Conservation (phyloP, 805 yeast species). For the Nakazawaea laoshanensis region DNA sequence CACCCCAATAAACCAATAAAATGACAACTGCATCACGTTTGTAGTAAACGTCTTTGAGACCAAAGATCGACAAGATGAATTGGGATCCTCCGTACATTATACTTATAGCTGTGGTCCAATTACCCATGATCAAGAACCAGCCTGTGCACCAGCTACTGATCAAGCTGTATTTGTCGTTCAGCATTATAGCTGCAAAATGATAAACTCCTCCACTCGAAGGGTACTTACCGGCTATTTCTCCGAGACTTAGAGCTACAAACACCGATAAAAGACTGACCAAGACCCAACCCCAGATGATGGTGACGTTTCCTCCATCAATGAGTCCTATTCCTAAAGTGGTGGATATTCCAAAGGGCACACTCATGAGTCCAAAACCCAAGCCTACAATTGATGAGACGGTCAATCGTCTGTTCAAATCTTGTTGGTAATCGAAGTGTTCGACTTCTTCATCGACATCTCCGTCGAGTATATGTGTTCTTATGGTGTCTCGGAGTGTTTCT, state of each 20-base stretch:
- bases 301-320: conserved; percentile 69
- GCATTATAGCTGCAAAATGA: conserved; percentile 67
- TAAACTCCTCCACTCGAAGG: conserved; percentile 74
- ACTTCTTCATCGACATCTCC: conserved; percentile 49
- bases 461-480: conserved; percentile 11
- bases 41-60: conserved; percentile 50
- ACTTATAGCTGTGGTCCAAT: conserved; percentile 70
- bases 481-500: conserved; percentile 4
- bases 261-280: conserved; percentile 56
- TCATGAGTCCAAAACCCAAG: conserved; percentile 73
- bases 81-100: conserved; percentile 73
- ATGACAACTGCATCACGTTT: conserved; percentile 49
- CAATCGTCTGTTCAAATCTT: conserved; percentile 58
- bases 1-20: conserved; percentile 43
- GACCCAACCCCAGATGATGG: conserved; percentile 70
- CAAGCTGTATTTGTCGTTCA: conserved; percentile 47
- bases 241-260: conserved; percentile 60
- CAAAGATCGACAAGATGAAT: conserved; percentile 57
- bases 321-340: conserved; percentile 66
- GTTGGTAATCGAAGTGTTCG: conserved; percentile 69
- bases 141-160: conserved; percentile 72
- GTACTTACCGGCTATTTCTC: conserved; percentile 71
- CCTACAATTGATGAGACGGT: conserved; percentile 69
- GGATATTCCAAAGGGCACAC: conserved; percentile 72
- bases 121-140: conserved; percentile 66